These are phyloP conservation scores for Prunus mongolica DNA, from an alignment of 306 rosid species.

Conservation along the genomic window DNA sequence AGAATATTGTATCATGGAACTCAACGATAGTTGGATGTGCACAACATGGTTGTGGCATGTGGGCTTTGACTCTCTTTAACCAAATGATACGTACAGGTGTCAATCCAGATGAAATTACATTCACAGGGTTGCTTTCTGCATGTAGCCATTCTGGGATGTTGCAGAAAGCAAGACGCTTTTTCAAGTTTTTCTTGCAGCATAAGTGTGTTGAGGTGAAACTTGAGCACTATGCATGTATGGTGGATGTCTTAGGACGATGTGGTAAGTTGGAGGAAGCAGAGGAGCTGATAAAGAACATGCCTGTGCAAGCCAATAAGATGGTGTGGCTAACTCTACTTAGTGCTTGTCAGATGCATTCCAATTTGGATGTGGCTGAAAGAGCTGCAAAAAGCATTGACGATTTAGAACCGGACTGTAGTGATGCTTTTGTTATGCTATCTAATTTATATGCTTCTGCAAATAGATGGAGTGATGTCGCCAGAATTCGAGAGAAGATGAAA, in stretches of 20 bases:
- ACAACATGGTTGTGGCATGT: constrained; percentile 62
- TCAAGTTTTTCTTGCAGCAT: constrained; percentile 38
- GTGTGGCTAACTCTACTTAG: constrained; percentile 77
- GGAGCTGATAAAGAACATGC: constrained; percentile 51
- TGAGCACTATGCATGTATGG: constrained; percentile 81
- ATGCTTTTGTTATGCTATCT: constrained; percentile 66
- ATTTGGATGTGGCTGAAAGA: constrained; percentile 65
- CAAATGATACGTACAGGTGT: constrained; percentile 54
- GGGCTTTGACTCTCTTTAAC: constrained; percentile 53
- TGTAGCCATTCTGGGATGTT: constrained; percentile 81
- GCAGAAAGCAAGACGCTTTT: constrained; percentile 64
- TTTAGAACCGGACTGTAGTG: constrained; percentile 55
- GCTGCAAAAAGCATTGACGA: constrained; percentile 49
- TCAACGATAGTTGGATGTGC: constrained; percentile 73
- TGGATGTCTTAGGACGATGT: constrained; percentile 71
- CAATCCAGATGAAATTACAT: constrained; percentile 69
- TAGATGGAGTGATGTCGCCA: constrained; percentile 67
- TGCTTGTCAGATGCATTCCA: constrained; percentile 57
- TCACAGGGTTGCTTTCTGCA: constrained; percentile 75
- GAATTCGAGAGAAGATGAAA: constrained; percentile 60
- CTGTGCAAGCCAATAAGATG: constrained; percentile 46
- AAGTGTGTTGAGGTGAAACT: constrained; percentile 37
- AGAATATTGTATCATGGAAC: constrained; percentile 80
- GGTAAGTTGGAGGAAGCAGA: constrained; percentile 80
- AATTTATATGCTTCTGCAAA: constrained; percentile 71